Evolutionary conservation across 257 asterid genomes (phyloP), one percentile per base, ranked within the genome.

Genomic region (Ophiorrhiza pumila): DNA sequence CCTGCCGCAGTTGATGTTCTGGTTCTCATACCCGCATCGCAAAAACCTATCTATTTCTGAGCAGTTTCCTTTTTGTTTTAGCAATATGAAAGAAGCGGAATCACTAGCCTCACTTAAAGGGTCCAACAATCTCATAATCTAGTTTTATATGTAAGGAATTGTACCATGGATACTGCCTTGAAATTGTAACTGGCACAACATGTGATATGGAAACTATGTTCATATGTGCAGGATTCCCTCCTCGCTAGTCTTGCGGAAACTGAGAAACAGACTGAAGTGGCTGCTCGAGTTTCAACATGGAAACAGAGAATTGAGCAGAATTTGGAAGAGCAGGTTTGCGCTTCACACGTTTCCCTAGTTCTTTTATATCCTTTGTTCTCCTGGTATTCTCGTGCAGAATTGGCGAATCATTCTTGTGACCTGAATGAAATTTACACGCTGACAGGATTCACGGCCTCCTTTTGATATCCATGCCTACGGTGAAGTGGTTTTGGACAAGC

Each of bases 401-500:
- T 76, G 49, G 31, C 9, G 45, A 47, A n/a, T 35, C 77, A 47
- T 39, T 68, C 29, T 73, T 67, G 14, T 70, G 74, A 70, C 55
- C 6, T 53, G 67, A 39, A 31, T 68, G 79, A 79, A 1, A n/a
- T 43, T 57, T 65, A 42, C 69, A 71, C 76, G 78, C 69, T 77
- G 49, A 35, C 86, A 95, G 99, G 98, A 92, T 59, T 79, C 90
- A 22, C 96, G 85, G 4, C 91, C 95, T 15, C 91, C 98, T 35
- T 95, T 95, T 76, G 98, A 95, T 82, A 95, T 95, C 73, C 97
- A 92, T 85, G 77, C 83, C 79, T 92, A 95, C 64, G 96, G 99
- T 58, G 96, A 82, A 12, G 84, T 78, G 76, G 92, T 95, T 78
- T 79, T 95, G 70, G 76, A 79, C 50, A 92, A 86, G 84, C 85